A percentile compares a stretch with the other conserved stretches of the same genome.
Evolutionary conservation across 192 early-diverging fungal species (phyloP).

Genomic region (Rhizophagus sp.): DNA sequence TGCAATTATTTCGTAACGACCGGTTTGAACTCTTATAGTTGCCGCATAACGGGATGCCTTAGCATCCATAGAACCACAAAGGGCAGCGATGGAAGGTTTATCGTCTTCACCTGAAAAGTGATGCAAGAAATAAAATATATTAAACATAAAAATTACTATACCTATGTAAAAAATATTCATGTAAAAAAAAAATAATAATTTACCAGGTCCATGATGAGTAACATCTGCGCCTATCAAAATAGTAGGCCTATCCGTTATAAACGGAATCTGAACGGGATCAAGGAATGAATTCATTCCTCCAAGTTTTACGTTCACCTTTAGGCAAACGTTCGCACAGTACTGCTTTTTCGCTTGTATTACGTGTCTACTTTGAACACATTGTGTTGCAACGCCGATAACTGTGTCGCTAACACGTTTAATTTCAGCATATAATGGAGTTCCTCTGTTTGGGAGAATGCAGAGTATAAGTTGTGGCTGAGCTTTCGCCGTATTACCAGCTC

Average conservation of each 20-base stretch:
- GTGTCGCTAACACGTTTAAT: conserved; percentile 89
- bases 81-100: conserved; percentile 74
- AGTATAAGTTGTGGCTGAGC: conserved; percentile 76
- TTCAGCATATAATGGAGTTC: conserved; percentile 60
- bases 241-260: conserved; percentile 69
- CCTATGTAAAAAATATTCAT: no score
- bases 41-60: conserved; percentile 65
- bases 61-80: conserved; percentile 70
- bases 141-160: not conserved
- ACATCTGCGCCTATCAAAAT: conserved; percentile 91
- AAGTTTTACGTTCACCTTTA: conserved; percentile 54
- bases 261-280: conserved; percentile 55
- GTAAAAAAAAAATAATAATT: not conserved
- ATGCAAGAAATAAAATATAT: not conserved
- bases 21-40: conserved; percentile 64
- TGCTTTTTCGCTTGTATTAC: conserved; percentile 73
- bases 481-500: conserved; percentile 42
- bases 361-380: conserved; percentile 86
- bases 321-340: conserved; percentile 90
- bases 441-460: conserved; percentile 76
- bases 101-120: conserved; percentile 35
- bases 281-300: conserved; percentile 80
- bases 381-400: conserved; percentile 82
- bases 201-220: conserved; percentile 79
- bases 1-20: conserved; percentile 70